phyloP scores from a whole-genome alignment of 495 filamentous ascomycete genomes.

The Penicillium paxilli region DNA sequence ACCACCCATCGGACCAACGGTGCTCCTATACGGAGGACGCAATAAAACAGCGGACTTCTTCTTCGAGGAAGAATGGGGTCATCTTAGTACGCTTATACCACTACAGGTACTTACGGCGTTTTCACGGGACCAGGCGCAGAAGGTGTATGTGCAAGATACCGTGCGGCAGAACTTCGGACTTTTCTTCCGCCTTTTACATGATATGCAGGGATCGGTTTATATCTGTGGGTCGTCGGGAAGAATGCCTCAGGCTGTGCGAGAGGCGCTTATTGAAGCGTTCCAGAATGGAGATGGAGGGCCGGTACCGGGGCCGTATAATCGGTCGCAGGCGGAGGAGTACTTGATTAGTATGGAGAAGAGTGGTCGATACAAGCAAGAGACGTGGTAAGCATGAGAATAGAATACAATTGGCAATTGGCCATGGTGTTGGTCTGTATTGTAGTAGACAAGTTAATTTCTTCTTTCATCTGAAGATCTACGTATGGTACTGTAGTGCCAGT shows the following conservation, averaged over 20 bases:
- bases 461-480: not conserved
- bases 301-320: conserved; percentile 25
- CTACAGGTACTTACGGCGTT: conserved; percentile 75
- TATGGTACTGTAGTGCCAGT: no score
- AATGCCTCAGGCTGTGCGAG: conserved; percentile 89
- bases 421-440: no score
- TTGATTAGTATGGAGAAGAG: conserved; percentile 63
- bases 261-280: conserved; percentile 74
- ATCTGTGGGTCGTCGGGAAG: conserved; percentile 82
- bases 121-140: conserved; percentile 72
- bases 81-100: conserved; percentile 31
- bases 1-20: conserved; percentile 30
- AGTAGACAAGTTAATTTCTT: no score
- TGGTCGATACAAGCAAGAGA: conserved; percentile 77
- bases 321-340: conserved; percentile 56
- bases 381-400: conserved; percentile 52
- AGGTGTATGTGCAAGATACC: conserved; percentile 88
- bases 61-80: conserved; percentile 74
- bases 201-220: conserved; percentile 58
- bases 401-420: no score
- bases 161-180: conserved; percentile 59
- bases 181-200: conserved; percentile 60
- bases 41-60: conserved; percentile 74
- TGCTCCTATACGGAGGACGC: conserved; percentile 79
- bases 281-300: conserved; percentile 34